Evolutionary conservation across 75 land plant species (phyloP).

Genomic region (Cupressus sempervirens): DNA sequence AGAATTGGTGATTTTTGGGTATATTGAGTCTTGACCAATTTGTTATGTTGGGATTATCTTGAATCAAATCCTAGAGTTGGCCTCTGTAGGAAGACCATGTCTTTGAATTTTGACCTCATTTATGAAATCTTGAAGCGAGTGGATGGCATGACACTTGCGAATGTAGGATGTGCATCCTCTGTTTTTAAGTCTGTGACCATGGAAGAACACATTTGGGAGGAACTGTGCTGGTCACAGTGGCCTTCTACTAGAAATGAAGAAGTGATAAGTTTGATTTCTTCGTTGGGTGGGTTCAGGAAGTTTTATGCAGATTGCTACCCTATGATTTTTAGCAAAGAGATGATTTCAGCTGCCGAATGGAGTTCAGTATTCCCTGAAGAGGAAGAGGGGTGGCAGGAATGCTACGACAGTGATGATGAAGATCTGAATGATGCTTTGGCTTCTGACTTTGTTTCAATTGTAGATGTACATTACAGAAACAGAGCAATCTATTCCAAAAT

Average conservation of each 20-base stretch:
- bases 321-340: slow-evolving; percentile 39
- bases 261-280: slow-evolving; percentile 45
- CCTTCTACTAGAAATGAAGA: slow-evolving; percentile 61
- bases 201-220: slow-evolving; percentile 70
- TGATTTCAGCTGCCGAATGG: slow-evolving; percentile 15
- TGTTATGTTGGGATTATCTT: not conserved
- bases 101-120: slow-evolving; percentile 54
- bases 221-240: slow-evolving; percentile 58
- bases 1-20: not conserved
- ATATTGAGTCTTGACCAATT: not conserved
- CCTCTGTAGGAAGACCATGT: slow-evolving; percentile 10
- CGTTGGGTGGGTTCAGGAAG: slow-evolving; percentile 64
- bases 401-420: slow-evolving; percentile 28
- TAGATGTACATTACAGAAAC: slow-evolving; percentile 40
- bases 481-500: slow-evolving; percentile 20
- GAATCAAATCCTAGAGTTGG: not conserved
- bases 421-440: slow-evolving; percentile 28
- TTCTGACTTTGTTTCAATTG: slow-evolving; percentile 32
- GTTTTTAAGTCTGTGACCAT: slow-evolving; percentile 40
- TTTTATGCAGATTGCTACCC: slow-evolving; percentile 70
- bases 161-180: slow-evolving; percentile 58
- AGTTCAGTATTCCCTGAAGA: slow-evolving; percentile 18
- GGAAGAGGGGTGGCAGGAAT: slow-evolving; percentile 40
- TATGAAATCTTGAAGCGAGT: slow-evolving; percentile 64
- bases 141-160: slow-evolving; percentile 67